phyloP scores from a whole-genome alignment of 441 rosid genomes.

The Populus hybrid region DNA sequence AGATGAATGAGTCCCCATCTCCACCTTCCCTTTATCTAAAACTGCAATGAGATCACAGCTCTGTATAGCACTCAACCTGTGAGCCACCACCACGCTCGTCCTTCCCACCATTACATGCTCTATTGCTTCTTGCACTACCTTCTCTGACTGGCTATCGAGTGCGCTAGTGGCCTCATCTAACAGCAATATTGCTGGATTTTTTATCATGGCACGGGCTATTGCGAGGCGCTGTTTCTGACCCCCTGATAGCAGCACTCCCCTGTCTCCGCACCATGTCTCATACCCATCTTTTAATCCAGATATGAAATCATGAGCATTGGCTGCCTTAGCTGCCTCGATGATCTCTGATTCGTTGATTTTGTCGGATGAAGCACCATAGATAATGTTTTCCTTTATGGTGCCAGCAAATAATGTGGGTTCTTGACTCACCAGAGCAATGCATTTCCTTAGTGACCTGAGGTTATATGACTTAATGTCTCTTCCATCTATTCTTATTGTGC shows the following conservation, averaged over 20 bases:
- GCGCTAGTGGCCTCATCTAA: constrained; percentile 85
- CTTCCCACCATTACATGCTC: constrained; percentile 77
- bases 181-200: constrained; percentile 48
- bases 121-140: constrained; percentile 66
- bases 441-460: constrained; percentile 49
- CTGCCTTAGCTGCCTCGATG: constrained; percentile 52
- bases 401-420: constrained; percentile 65
- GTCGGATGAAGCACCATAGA: constrained; percentile 32
- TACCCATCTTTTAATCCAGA: constrained; percentile 53
- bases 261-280: constrained; percentile 61
- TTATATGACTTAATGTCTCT: constrained; percentile 49
- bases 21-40: constrained; percentile 51
- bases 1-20: constrained; percentile 59
- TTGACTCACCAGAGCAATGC: constrained; percentile 73
- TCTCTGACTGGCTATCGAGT: constrained; percentile 63
- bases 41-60: constrained; percentile 56
- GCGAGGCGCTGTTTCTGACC: constrained; percentile 80
- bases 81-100: constrained; percentile 77
- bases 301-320: constrained; percentile 78
- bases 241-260: constrained; percentile 68
- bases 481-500: constrained; percentile 49
- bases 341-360: constrained; percentile 48
- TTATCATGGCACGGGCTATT: constrained; percentile 64
- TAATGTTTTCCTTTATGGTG: constrained; percentile 59
- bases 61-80: constrained; percentile 63